Evolutionary conservation across 176 grass and related monocot species (phyloP).

Genomic region (Dendrocalamus sinicus): DNA sequence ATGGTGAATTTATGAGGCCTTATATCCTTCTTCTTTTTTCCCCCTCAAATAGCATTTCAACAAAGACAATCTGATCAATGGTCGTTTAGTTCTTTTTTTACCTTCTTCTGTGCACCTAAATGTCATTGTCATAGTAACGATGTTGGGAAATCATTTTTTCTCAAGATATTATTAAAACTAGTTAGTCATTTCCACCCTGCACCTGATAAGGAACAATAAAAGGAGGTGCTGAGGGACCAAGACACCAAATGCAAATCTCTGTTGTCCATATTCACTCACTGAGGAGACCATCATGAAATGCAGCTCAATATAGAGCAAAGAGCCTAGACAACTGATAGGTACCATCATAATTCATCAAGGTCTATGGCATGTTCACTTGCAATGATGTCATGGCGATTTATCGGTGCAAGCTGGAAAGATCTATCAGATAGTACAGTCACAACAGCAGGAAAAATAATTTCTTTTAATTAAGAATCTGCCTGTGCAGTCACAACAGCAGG

Average conservation of each 20-base stretch:
- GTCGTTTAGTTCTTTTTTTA: neutral
- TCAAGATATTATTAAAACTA: neutral
- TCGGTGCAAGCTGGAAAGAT: neutral
- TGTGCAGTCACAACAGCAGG: neutral
- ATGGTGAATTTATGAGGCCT: neutral
- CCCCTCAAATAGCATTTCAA: neutral
- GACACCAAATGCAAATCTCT: neutral
- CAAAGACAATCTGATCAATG: neutral
- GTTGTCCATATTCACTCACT: neutral
- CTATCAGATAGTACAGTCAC: neutral
- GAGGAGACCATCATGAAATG: neutral
- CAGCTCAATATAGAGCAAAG: neutral
- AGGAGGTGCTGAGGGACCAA: neutral
- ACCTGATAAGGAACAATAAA: neutral
- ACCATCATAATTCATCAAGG: neutral
- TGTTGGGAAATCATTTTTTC: neutral
- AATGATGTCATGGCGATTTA: neutral
- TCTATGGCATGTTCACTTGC: neutral
- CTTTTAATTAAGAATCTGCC: neutral
- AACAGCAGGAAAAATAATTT: neutral
- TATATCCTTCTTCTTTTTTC: neutral
- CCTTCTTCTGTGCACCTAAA: neutral
- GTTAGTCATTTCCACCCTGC: neutral
- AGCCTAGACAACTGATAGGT: neutral
- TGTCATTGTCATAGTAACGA: neutral